phyloP scores from a whole-genome alignment of 495 filamentous ascomycete species.

The Friedmanniomyces endolithicus region DNA sequence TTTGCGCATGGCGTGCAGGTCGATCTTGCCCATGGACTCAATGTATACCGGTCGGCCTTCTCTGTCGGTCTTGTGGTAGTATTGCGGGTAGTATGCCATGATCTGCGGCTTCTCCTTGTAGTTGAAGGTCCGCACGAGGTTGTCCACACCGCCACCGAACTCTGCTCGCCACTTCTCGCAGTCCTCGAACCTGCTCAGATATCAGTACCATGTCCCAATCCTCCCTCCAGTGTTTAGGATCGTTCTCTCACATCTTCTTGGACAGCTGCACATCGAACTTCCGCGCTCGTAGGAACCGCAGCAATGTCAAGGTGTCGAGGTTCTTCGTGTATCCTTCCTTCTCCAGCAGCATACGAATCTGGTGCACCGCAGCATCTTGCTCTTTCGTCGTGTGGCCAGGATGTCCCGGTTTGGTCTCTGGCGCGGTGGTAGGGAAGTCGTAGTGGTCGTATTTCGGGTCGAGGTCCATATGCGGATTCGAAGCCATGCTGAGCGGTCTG shows the following conservation, averaged over 20 bases:
- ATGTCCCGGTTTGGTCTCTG: slow-evolving; percentile 59
- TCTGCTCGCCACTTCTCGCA: slow-evolving; percentile 85
- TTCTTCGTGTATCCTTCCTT: slow-evolving; percentile 68
- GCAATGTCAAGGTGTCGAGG: slow-evolving; percentile 82
- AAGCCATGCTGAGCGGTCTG: slow-evolving; percentile 5
- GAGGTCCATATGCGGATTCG: slow-evolving; percentile 39
- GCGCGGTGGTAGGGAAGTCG: slow-evolving; percentile 74
- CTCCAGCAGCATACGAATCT: slow-evolving; percentile 76
- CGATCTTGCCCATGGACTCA: slow-evolving; percentile 88
- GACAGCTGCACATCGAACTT: slow-evolving; percentile 81
- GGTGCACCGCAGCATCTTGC: slow-evolving; percentile 81
- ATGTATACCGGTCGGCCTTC: slow-evolving; percentile 96
- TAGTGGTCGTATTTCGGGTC: slow-evolving; percentile 93
- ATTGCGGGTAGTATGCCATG: slow-evolving; percentile 92
- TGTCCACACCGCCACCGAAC: slow-evolving; percentile 61
- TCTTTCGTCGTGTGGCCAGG: slow-evolving; percentile 75
- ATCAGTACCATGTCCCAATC: neutral
- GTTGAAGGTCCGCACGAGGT: slow-evolving; percentile 66
- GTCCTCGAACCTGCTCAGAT: slow-evolving; percentile 56
- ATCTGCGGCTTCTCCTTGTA: slow-evolving; percentile 80
- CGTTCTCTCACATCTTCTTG: slow-evolving; percentile 64
- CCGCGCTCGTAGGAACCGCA: slow-evolving; percentile 61
- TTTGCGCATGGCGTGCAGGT: slow-evolving; percentile 78
- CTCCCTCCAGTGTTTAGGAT: neutral
- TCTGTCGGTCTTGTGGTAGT: slow-evolving; percentile 99